A percentile compares a stretch with the other conserved stretches of the same genome.
These are phyloP conservation scores for Hypoxylon sp. DNA, from an alignment of 2,329 filamentous ascomycete species.

Conservation along the genomic window DNA sequence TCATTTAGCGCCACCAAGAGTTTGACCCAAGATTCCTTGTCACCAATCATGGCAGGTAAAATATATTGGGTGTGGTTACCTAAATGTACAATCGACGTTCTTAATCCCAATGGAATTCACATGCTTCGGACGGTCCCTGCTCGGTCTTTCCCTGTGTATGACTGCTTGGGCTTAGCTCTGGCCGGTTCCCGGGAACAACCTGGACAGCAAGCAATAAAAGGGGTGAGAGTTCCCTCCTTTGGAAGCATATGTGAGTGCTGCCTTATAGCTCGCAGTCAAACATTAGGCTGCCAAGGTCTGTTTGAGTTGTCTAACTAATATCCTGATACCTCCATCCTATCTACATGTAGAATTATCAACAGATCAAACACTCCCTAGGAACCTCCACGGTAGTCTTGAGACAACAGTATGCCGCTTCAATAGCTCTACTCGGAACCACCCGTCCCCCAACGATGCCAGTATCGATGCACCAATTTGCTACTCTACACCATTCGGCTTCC, in stretches of 20 bases:
- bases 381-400: neutral
- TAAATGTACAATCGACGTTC: conserved; percentile 5
- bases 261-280: neutral
- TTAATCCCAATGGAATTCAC: neutral
- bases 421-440: neutral
- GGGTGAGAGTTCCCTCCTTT: neutral
- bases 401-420: neutral
- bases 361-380: neutral
- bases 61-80: conserved; percentile 22
- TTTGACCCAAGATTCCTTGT: conserved; percentile 1
- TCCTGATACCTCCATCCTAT: conserved; percentile 9
- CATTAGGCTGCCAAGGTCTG: neutral
- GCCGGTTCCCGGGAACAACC: neutral
- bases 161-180: neutral
- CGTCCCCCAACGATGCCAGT: neutral
- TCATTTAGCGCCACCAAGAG: conserved; percentile 6
- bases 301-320: neutral
- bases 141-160: conserved; percentile 20
- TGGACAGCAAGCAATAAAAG: neutral
- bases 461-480: neutral
- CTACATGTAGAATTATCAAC: conserved; percentile 6
- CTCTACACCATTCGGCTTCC: neutral
- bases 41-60: conserved; percentile 7
- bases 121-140: neutral
- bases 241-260: neutral